Base-by-base conservation (phyloP, 2,329 filamentous ascomycete species). In the Penicillium thymicola region DNA sequence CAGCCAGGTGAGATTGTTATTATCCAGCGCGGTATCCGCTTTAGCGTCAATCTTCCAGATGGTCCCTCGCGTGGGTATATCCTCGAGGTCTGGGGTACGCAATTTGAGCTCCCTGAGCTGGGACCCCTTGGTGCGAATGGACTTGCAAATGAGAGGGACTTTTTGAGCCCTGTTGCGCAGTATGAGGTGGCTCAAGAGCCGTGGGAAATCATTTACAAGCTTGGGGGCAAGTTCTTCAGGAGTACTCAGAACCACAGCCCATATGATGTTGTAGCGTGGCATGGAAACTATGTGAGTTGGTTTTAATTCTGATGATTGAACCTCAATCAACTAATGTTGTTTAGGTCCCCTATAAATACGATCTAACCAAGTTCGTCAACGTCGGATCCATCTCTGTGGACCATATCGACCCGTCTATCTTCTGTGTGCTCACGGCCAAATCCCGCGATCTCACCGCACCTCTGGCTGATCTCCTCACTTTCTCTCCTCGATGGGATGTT, bases 201-300 rank as follows among this genome's bases (percentile, higher is more conserved):
- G 0, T 76, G 78, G 48, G 85, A 85, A 78, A 76, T 89, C 2
- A 75, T 87, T 0, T 82, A 81, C 62, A 89, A 89, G 66, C 81
- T 88, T 44, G 79, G 79, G 1, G 85, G 85, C 1, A 78, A 80
- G 41, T 81, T 88, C 37, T 88, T 86, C 65, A 76, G 74, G 23
- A 84, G 81, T 53, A 79, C 78, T 23, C 87, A 89, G 67, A 77
- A 76, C 23, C 86, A 89, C 67, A 85, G 81, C 2, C 87, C 87
- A 0, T 90, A 89, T 65, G 86, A 89, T 62, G 86, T 89, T 1
- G 84, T 89, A 0, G 86, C 85, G 2, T 89, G 87, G 86, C 86
- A 89, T 63, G 86, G 86, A n/a, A 85, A 83, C 50, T 87, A 88
- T 64, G 73, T 72, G 60, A 21, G 66, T 60, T 28, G 18, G 18